These are phyloP conservation scores for Calycina herbarum DNA, from an alignment of 2,329 filamentous ascomycete genomes.

Conservation along the genomic window DNA sequence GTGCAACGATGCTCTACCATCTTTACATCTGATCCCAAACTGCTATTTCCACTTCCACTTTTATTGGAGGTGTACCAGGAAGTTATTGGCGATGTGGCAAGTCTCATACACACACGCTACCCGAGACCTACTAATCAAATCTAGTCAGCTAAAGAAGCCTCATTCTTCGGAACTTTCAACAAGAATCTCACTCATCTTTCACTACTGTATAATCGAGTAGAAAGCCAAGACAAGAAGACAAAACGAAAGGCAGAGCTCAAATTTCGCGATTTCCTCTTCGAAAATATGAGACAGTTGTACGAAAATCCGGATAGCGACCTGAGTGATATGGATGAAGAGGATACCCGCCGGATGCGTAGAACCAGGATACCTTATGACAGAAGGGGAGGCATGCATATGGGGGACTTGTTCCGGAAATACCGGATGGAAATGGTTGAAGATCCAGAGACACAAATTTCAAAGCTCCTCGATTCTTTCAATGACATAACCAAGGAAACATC, in stretches of 20 bases:
- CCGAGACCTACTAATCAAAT: not conserved
- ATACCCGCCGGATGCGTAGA: no score
- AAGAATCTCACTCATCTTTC: not conserved
- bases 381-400: no score
- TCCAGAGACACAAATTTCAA: not conserved
- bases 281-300: no score
- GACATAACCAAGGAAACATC: not conserved
- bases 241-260: not conserved
- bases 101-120: not conserved
- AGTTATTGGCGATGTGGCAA: not conserved
- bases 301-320: no score
- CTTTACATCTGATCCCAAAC: not conserved
- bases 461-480: not conserved
- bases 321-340: no score
- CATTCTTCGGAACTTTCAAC: not conserved
- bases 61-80: not conserved
- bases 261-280: no score
- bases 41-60: not conserved
- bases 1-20: not conserved
- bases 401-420: not conserved
- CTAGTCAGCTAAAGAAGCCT: not conserved
- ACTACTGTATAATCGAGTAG: not conserved
- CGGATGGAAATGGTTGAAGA: not conserved
- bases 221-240: not conserved
- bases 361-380: no score